These are phyloP conservation scores for Nothopassalora personata DNA, from an alignment of 2,329 filamentous ascomycete species.

Conservation along the genomic window DNA sequence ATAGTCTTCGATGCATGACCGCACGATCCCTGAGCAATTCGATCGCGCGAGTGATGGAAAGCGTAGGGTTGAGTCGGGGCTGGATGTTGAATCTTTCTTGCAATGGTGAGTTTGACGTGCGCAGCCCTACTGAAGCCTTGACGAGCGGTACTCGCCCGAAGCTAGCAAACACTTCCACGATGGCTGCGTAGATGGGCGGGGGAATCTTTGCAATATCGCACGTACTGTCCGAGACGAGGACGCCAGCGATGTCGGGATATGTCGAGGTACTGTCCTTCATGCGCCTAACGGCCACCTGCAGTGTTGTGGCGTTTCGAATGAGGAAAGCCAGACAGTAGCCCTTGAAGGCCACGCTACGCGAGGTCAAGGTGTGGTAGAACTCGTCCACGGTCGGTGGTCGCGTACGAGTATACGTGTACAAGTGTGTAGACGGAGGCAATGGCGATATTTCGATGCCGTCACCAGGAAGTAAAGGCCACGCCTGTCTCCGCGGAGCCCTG, in stretches of 20 bases:
- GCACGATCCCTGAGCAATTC: conserved; percentile 21
- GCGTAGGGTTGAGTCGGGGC: conserved; percentile 2
- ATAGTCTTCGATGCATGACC: conserved; percentile 19
- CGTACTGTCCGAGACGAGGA: conserved; percentile 2
- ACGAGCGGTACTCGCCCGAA: not conserved
- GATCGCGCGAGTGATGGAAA: conserved; percentile 25
- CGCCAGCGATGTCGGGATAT: conserved; percentile 11
- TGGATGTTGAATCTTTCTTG: conserved; percentile 1
- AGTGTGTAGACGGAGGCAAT: conserved; percentile 54
- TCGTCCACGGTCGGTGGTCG: conserved; percentile 54
- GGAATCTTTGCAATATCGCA: not conserved
- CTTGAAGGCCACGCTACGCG: conserved; percentile 45
- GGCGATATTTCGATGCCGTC: conserved; percentile 53
- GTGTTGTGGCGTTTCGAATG: conserved; percentile 47
- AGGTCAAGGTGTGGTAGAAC: conserved; percentile 57
- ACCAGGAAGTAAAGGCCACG: conserved; percentile 48
- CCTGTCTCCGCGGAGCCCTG: not conserved
- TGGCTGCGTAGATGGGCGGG: not conserved
- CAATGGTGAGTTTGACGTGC: not conserved
- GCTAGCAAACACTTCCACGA: not conserved
- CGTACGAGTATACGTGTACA: conserved; percentile 60
- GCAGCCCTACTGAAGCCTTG: not conserved
- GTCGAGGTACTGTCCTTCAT: conserved; percentile 29
- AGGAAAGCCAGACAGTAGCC: conserved; percentile 52
- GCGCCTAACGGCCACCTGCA: conserved; percentile 47